Base-by-base conservation (phyloP, 1,139 yeast genomes). In the Saccharomyces hybrid region DNA sequence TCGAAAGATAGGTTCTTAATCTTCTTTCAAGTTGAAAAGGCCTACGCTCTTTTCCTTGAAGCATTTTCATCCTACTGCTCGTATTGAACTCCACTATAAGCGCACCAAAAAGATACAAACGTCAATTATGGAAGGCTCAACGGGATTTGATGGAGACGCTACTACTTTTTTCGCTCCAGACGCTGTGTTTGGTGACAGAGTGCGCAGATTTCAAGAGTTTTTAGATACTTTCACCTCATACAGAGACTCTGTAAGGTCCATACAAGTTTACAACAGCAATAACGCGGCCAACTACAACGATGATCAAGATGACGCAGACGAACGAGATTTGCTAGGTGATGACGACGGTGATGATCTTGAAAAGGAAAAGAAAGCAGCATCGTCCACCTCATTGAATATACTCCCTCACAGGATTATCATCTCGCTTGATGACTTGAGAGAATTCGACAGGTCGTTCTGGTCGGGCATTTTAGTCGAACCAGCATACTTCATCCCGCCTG, bases 121-220 rank as follows among this genome's bases (percentile, higher is more conserved):
- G 8, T 5, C n/a, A 38, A 38, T 9, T 38, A 38, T 38, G 44
- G 44, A 41, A 31, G 44, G 32, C 25, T 38, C 41, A 23, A 51
- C 52, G 54, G 58, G 54, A 31, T 53, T 50, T 25, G 51, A 49
- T 25, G 56, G 51, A 42, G 52, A 49, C 9, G 31, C 34, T n/a
- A 52, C 46, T n/a, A 44, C 46, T n/a, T 48, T 51, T 25, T 56
- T 58, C 44, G 67, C 74, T 3, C 70, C 73, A 27, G 78, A 75
- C 62, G 77, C 78, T 50, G 68, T 73, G 19, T 83, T 82, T 64
- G 82, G 86, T 57, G 98, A 91, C 70, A 82, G 97, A 62, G 88
- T 88, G 42, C 83, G 96, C 68, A 78, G 85, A 62, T 93, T 93
- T 73, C 91, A 88, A 61, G 98, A 93, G 66, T 91, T 91, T 68